Evolutionary conservation across 2,329 filamentous ascomycete genomes (phyloP), one percentile per base, ranked within the genome.

Genomic region (Cercospora zeina): DNA sequence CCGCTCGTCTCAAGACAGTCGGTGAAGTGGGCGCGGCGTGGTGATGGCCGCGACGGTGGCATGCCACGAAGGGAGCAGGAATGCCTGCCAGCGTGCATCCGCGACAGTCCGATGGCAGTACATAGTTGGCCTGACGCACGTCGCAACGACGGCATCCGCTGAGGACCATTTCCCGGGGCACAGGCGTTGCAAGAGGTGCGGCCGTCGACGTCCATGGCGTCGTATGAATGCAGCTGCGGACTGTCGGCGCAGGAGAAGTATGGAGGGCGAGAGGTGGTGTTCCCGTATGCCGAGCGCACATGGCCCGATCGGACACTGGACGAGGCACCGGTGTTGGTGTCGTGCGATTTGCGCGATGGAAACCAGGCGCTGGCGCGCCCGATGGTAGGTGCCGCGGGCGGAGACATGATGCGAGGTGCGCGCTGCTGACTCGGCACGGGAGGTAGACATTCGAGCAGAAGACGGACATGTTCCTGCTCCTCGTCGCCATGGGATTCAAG

Each of bases 401-500:
- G 34, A 36, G 14, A 36, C 34, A 14, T 36, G 34, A 36, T 8
- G 8, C 8, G 34, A 36, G 34, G 8, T 14, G 8, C 34, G 34
- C 14, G 34, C 34, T 36, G 34, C 8, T 36, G 34, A n/a, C n/a
- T n/a, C n/a, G 34, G 8, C 8, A 36, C 8, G 34, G 8, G 34
- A 8, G 8, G 14, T 36, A 36, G 34, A 8, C 34, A 8, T 36
- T 36, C 14, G 34, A 36, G 14, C 34, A 36, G 34, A 36, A 36
- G 14, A 36, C 14, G 34, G 8, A 36, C 8, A 36, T 36, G 8
- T 36, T 36, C 34, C 34, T 36, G 8, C 34, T 36, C 34, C 34
- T 36, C 8, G 34, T 36, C 34, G 34, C 34, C n/a, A 83, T 97
- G 56, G 93, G 93, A 70, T 97, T 96, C 83, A 97, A 97, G 80